These are phyloP conservation scores for Penicillium oxalicum DNA, from an alignment of 2,329 filamentous ascomycete species.

Conservation along the genomic window DNA sequence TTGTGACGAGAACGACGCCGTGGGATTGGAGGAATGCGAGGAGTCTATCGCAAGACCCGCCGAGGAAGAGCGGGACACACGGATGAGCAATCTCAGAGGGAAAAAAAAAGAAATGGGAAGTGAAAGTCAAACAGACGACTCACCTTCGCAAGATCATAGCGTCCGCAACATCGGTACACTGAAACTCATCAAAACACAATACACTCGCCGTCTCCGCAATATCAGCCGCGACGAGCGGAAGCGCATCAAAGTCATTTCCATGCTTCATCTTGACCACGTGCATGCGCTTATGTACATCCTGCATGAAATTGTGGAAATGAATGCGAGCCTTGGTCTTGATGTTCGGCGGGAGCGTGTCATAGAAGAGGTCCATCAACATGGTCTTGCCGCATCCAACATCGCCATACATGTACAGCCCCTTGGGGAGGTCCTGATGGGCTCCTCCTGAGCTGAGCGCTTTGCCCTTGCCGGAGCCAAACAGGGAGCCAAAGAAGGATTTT, in stretches of 20 bases:
- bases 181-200: constrained; percentile 97
- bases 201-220: constrained; percentile 81
- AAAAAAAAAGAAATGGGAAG: too few relatives aligned
- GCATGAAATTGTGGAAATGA: constrained; percentile 99
- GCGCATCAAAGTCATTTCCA: constrained; percentile 81
- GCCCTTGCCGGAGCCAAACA: constrained; percentile 34
- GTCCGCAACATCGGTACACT: constrained; percentile 96
- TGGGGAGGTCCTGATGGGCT: constrained; percentile 70
- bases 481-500: constrained; percentile 46
- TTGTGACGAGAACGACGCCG: constrained; percentile 93
- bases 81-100: too few relatives aligned
- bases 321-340: constrained; percentile 83
- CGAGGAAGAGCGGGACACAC: too few relatives aligned
- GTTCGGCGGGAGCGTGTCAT: constrained; percentile 76
- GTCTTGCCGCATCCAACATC: constrained; percentile 98
- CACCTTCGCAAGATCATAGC: constrained; percentile 90
- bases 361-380: constrained; percentile 99
- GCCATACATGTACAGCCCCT: constrained; percentile 89
- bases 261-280: constrained; percentile 85
- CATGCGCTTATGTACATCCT: constrained; percentile 85
- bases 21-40: constrained; percentile 91
- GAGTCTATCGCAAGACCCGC: constrained; percentile 51
- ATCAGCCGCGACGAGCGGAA: constrained; percentile 90
- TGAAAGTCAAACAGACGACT: constrained; percentile 7
- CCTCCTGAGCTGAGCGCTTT: constrained; percentile 28